Evolutionary conservation across 306 rosid species (phyloP), one percentile per base, ranked within the genome.

Genomic region (Cucurbita ficifolia): DNA sequence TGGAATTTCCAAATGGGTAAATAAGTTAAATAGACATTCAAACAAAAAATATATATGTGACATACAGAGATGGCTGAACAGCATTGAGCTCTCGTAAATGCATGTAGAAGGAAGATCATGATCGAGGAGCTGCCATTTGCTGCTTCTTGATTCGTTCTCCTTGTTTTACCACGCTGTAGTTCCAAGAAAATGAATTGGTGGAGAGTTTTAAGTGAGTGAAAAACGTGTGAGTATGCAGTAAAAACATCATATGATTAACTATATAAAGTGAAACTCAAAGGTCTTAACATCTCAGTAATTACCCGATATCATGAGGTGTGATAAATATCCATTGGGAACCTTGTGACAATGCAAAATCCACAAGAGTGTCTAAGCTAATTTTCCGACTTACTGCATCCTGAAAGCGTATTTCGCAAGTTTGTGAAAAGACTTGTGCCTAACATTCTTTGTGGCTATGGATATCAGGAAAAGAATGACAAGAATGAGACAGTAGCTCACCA

Each of bases 311-410:
- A 80, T 90, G 94, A 11, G 98, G 98, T 45, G 98, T 94, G 62
- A 94, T 89, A 76, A 90, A 86, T 82, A 90, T 79, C 98, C 98
- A 94, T 51, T 94, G 98, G 72, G 98, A 90, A 76, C 98, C 97
- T 83, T 90, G 90, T 24, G 78, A 84, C 82, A 79, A 79, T 2
- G 97, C 94, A 75, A 90, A 88, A 55, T 94, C 98, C 4, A 94
- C 86, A 40, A 94, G 86, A 33, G 96, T 90, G 76, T 94, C 98
- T 77, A 94, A 79, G 82, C 97, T 94, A 78, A 94, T 90, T 85
- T 94, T 94, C 38, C 97, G 84, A 82, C 96, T 90, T 29, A 93
- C 98, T 1, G 98, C 92, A 55, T 94, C 98, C 98, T 94, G 89
- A 50, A 59, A 70, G 82, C 21, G 43, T 21, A 65, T 65, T 8